Percentiles rank a stretch among this genome's conserved stretches.
Conservation (phyloP, 192 early-diverging fungal species). For the Pilaira anomala region DNA sequence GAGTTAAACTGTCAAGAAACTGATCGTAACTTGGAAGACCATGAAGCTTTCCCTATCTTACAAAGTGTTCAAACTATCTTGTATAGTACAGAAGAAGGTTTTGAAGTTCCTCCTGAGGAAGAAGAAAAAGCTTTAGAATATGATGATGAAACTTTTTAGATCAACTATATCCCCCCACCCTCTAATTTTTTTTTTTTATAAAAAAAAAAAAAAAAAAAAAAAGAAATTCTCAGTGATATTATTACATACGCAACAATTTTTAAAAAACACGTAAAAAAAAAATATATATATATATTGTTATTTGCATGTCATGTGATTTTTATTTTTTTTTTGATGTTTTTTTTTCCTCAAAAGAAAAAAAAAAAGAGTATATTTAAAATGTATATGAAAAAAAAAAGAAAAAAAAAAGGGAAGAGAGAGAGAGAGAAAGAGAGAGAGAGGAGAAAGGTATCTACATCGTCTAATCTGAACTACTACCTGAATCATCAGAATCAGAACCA, state of each 20-base stretch:
- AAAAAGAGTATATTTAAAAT: too few relatives aligned
- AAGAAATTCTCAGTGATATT: too few relatives aligned
- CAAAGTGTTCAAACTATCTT: constrained; percentile 83
- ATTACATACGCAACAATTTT: too few relatives aligned
- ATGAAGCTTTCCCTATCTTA: constrained; percentile 47
- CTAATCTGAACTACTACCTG: constrained; percentile 79
- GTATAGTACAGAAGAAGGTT: constrained; percentile 89
- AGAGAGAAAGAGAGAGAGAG: too few relatives aligned
- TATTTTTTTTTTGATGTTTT: not conserved
- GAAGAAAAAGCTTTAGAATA: constrained; percentile 43
- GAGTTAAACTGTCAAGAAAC: constrained; percentile 28
- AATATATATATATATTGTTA: too few relatives aligned
- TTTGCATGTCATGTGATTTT: not conserved
- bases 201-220: constrained; percentile 14
- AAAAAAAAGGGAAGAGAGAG: too few relatives aligned
- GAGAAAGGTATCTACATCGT: not conserved
- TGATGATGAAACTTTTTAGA: constrained; percentile 66
- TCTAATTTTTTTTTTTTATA: constrained; percentile 1
- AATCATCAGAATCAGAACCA: constrained; percentile 78
- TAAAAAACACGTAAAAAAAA: too few relatives aligned
- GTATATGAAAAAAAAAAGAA: too few relatives aligned
- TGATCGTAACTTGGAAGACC: constrained; percentile 36
- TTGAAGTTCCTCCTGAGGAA: constrained; percentile 69
- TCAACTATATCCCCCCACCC: too few relatives aligned
- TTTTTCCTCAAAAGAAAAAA: not conserved